These are phyloP conservation scores for Solanum sparsipilum DNA, from an alignment of 257 asterid species.

Conservation along the genomic window DNA sequence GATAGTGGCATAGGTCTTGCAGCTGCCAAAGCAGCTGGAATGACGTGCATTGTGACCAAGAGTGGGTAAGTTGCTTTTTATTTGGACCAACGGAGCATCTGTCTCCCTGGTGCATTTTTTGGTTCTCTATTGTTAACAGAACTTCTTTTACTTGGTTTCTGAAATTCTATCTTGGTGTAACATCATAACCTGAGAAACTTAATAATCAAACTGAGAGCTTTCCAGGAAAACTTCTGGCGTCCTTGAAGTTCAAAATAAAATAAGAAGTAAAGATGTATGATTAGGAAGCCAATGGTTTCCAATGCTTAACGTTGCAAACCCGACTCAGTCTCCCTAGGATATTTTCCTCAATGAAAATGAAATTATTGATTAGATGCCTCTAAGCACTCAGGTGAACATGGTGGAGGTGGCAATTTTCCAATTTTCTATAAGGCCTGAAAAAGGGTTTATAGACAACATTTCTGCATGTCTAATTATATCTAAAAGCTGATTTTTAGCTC, in stretches of 20 bases:
- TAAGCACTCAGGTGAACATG: neutral
- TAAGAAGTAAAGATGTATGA: neutral
- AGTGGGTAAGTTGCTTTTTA: slow-evolving; percentile 57
- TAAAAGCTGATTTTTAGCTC: neutral
- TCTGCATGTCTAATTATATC: neutral
- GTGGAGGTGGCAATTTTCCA: neutral
- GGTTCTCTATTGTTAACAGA: neutral
- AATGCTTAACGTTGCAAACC: neutral
- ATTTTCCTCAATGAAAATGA: neutral
- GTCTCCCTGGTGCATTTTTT: neutral
- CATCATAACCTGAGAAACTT: neutral
- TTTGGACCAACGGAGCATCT: neutral
- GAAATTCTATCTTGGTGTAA: neutral
- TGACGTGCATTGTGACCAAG: slow-evolving; percentile 87
- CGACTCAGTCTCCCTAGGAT: neutral
- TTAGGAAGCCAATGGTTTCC: neutral
- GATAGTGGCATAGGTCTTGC: slow-evolving; percentile 96
- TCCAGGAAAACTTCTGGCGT: neutral
- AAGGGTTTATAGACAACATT: neutral
- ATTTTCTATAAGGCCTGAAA: neutral
- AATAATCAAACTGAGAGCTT: neutral
- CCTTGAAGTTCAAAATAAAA: neutral
- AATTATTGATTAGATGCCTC: neutral
- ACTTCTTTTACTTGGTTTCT: neutral
- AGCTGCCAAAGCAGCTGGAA: slow-evolving; percentile 96